Evolutionary conservation across 441 rosid species (phyloP).

Genomic region (Brassica balearica): DNA sequence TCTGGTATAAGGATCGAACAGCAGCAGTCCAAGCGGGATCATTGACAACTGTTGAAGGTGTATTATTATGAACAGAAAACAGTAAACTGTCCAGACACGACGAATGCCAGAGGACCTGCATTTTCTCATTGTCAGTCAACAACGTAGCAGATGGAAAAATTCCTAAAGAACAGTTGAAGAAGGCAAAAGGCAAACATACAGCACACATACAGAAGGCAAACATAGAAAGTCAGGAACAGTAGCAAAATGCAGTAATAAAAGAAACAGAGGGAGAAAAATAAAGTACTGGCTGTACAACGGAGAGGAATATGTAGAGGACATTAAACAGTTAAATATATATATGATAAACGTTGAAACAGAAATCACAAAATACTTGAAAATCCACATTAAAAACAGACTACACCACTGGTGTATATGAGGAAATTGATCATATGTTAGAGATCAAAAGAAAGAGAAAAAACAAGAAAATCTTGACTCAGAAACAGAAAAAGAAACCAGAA

Average conservation of each 20-base stretch:
- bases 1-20: conserved; percentile 90
- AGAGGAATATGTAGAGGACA: conserved; percentile 8
- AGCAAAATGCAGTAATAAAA: conserved; percentile 23
- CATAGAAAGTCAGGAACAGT: conserved; percentile 16
- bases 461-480: conserved; percentile 15
- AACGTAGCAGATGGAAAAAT: not conserved
- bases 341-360: conserved; percentile 22
- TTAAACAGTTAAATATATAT: conserved; percentile 4
- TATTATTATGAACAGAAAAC: conserved; percentile 74
- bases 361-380: conserved; percentile 3
- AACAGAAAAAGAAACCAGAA: not conserved
- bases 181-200: conserved; percentile 26
- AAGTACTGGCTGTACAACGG: conserved; percentile 2
- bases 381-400: conserved; percentile 22
- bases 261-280: conserved; percentile 20
- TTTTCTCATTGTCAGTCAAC: conserved; percentile 32
- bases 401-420: conserved; percentile 27
- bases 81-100: conserved; percentile 88
- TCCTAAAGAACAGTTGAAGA: conserved; percentile 15
- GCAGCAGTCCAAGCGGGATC: conserved; percentile 89
- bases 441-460: conserved; percentile 6
- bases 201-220: conserved; percentile 20
- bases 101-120: conserved; percentile 98
- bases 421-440: conserved; percentile 22
- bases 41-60: conserved; percentile 69